phyloP scores from a whole-genome alignment of 768 basidiomycete species.

The Brasilioporus rufonigricans region DNA sequence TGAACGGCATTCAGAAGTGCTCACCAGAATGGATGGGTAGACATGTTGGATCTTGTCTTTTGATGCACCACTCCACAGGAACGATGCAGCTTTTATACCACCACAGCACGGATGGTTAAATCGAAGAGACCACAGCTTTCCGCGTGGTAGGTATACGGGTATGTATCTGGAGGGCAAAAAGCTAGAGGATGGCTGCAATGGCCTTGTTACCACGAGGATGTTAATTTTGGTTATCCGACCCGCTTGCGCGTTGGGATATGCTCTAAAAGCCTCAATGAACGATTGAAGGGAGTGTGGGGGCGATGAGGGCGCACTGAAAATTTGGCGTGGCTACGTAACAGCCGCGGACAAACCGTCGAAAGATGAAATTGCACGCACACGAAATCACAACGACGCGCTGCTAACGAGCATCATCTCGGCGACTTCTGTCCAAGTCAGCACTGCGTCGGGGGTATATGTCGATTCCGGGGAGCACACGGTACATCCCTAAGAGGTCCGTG shows the following conservation, averaged over 20 bases:
- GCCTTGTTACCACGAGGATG: slow-evolving; percentile 4
- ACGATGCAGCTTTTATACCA: slow-evolving; percentile 20
- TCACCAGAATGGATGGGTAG: slow-evolving; percentile 34
- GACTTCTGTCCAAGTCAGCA: neutral
- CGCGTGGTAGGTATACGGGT: slow-evolving; percentile 2
- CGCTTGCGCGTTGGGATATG: neutral
- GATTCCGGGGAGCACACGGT: neutral
- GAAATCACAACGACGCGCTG: slow-evolving; percentile 2
- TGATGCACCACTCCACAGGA: neutral
- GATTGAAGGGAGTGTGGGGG: neutral
- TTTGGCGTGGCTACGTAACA: slow-evolving; percentile 12
- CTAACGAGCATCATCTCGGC: slow-evolving; percentile 3
- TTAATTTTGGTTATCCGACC: slow-evolving; percentile 1
- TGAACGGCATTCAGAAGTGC: neutral
- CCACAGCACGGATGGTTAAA: neutral
- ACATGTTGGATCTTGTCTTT: slow-evolving; percentile 19
- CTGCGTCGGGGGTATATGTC: neutral
- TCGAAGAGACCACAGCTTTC: slow-evolving; percentile 9
- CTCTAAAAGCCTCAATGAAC: slow-evolving; percentile 3
- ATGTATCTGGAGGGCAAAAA: slow-evolving; percentile 9
- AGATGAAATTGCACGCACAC: slow-evolving; percentile 3
- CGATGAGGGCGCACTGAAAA: neutral
- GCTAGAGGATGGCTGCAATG: slow-evolving; percentile 16
- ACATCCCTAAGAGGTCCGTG: slow-evolving; percentile 24
- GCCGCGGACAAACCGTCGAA: neutral